Evolutionary conservation across 768 basidiomycete genomes (phyloP).

Genomic region (Mycena capillaripes): DNA sequence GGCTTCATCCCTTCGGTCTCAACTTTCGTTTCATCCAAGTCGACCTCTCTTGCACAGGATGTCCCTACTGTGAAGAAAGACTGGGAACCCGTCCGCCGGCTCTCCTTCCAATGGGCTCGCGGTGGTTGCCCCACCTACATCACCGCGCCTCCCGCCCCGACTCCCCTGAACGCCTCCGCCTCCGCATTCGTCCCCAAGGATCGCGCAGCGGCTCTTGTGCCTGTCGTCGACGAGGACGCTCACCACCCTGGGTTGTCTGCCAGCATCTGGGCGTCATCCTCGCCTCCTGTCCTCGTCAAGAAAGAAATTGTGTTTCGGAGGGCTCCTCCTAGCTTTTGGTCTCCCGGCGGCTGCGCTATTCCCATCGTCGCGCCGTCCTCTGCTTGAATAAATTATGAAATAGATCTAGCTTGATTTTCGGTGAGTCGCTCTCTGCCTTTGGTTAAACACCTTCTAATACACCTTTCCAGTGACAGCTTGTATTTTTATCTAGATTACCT

Average conservation of each 20-base stretch:
- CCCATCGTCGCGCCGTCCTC: neutral
- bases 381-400: too few relatives aligned
- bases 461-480: too few relatives aligned
- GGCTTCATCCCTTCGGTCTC: too few relatives aligned
- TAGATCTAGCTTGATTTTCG: too few relatives aligned
- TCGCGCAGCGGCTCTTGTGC: neutral
- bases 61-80: neutral
- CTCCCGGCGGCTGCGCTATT: neutral
- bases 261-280: neutral
- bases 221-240: neutral
- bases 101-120: constrained; percentile 5
- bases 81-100: neutral
- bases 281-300: neutral
- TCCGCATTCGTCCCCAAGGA: neutral
- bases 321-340: neutral
- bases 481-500: neutral
- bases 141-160: neutral
- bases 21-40: too few relatives aligned
- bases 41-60: too few relatives aligned
- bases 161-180: neutral
- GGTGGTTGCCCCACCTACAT: constrained; percentile 1
- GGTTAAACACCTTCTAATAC: too few relatives aligned
- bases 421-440: too few relatives aligned
- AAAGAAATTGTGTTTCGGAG: neutral
- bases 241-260: neutral